Conservation (phyloP, 371 early-diverging fungal genomes). For the Mortierella sp. region DNA sequence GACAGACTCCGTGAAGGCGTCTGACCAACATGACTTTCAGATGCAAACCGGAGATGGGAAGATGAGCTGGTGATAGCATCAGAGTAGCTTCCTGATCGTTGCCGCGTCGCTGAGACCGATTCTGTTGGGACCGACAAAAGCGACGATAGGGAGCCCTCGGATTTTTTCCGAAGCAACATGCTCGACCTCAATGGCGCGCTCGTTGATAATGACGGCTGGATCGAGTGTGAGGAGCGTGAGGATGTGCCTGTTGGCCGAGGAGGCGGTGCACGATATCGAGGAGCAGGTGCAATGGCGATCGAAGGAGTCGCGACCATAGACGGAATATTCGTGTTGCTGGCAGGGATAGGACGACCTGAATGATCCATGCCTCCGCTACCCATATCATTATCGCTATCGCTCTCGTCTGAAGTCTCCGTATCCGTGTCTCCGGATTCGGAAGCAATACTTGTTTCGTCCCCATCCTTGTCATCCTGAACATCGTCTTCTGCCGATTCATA, state of each 20-base stretch:
- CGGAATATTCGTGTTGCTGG: not conserved
- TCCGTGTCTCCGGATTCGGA: slow-evolving; percentile 24
- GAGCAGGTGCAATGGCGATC: slow-evolving; percentile 20
- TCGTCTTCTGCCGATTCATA: slow-evolving; percentile 29
- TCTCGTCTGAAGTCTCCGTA: slow-evolving; percentile 16
- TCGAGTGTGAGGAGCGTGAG: not conserved
- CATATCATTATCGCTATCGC: not conserved
- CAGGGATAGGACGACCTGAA: not conserved
- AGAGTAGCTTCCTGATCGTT: slow-evolving; percentile 45
- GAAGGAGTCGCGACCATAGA: slow-evolving; percentile 6
- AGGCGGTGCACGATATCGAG: slow-evolving; percentile 25
- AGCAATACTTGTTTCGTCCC: not conserved
- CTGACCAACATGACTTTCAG: slow-evolving; percentile 1
- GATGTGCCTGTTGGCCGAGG: slow-evolving; percentile 24
- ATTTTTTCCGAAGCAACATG: slow-evolving; percentile 26
- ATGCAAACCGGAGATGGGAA: slow-evolving; percentile 16
- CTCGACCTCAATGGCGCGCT: slow-evolving; percentile 31
- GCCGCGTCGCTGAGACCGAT: slow-evolving; percentile 14
- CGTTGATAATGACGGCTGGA: slow-evolving; percentile 1
- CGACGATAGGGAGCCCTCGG: slow-evolving; percentile 29
- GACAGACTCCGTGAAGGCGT: not conserved
- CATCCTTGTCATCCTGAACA: not conserved
- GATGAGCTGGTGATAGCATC: not conserved
- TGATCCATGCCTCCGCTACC: not conserved
- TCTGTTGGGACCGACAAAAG: slow-evolving; percentile 20